Percentiles rank a stretch among this genome's conserved stretches.
These are phyloP conservation scores for Aspergillus asperescens DNA, from an alignment of 495 filamentous ascomycete genomes.

Conservation along the genomic window DNA sequence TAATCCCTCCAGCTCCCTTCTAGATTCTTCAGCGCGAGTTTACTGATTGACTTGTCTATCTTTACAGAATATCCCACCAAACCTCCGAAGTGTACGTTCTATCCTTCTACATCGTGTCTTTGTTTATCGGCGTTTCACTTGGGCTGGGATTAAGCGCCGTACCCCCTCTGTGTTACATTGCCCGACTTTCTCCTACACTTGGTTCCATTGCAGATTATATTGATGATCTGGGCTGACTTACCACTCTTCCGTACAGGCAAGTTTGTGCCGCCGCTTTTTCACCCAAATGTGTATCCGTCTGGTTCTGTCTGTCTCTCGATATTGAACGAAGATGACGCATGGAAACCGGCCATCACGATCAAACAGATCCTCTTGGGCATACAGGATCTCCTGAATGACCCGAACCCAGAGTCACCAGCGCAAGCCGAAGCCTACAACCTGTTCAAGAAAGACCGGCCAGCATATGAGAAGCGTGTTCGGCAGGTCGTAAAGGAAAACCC, in stretches of 20 bases:
- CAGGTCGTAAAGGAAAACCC: conserved; percentile 85
- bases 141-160: neutral
- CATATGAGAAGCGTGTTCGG: conserved; percentile 83
- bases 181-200: neutral
- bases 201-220: neutral
- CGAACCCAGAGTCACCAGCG: conserved; percentile 93
- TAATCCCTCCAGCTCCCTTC: neutral
- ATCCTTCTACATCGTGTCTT: neutral
- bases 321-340: conserved; percentile 96
- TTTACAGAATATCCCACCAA: conserved; percentile 93
- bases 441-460: conserved; percentile 81
- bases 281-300: conserved; percentile 98
- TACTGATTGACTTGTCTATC: conserved; percentile 21
- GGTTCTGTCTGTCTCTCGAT: conserved; percentile 97
- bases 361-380: conserved; percentile 95
- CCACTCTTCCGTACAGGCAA: conserved; percentile 58
- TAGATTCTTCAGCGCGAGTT: neutral
- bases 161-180: neutral
- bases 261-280: conserved; percentile 93
- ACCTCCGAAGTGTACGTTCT: conserved; percentile 83
- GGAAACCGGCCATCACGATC: conserved; percentile 97
- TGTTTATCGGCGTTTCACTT: neutral
- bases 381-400: conserved; percentile 91
- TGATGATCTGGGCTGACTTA: neutral
- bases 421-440: conserved; percentile 98